A percentile compares a stretch with the other conserved stretches of the same genome.
These are phyloP conservation scores for Salix udensis DNA, from an alignment of 345 rosid genomes.

Conservation along the genomic window DNA sequence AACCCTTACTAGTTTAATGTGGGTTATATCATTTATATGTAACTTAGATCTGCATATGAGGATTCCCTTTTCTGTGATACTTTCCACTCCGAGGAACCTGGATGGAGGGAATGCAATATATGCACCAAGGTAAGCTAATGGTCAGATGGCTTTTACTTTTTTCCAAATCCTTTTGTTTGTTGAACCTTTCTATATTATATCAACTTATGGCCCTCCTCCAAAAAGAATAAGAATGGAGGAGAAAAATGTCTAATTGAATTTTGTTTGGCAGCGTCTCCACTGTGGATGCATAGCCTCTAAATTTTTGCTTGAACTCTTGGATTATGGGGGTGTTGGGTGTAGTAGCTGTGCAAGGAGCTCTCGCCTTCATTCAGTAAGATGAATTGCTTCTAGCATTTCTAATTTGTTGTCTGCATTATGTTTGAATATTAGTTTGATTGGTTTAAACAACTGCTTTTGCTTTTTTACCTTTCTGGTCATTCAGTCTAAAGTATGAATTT, in stretches of 20 bases:
- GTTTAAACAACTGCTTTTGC: not conserved
- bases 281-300: slow-evolving; percentile 86
- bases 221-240: not conserved
- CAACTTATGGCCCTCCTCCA: not conserved
- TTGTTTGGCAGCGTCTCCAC: slow-evolving; percentile 63
- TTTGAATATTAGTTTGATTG: not conserved
- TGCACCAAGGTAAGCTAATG: slow-evolving; percentile 54
- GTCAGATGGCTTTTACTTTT: not conserved
- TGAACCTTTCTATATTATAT: not conserved
- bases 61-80: slow-evolving; percentile 55
- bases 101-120: slow-evolving; percentile 81
- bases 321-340: slow-evolving; percentile 84
- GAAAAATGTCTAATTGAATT: slow-evolving; percentile 9
- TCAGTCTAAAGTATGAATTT: too few relatives aligned
- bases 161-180: not conserved
- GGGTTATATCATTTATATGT: not conserved
- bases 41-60: slow-evolving; percentile 68
- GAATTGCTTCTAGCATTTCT: slow-evolving; percentile 6
- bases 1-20: not conserved
- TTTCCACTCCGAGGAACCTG: slow-evolving; percentile 70
- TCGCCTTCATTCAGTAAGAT: slow-evolving; percentile 45
- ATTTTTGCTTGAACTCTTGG: slow-evolving; percentile 54
- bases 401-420: not conserved
- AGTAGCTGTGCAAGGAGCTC: slow-evolving; percentile 41
- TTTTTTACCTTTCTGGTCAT: slow-evolving; percentile 1